Conservation (phyloP, 192 early-diverging fungal species). For the Mortierella antarctica region DNA sequence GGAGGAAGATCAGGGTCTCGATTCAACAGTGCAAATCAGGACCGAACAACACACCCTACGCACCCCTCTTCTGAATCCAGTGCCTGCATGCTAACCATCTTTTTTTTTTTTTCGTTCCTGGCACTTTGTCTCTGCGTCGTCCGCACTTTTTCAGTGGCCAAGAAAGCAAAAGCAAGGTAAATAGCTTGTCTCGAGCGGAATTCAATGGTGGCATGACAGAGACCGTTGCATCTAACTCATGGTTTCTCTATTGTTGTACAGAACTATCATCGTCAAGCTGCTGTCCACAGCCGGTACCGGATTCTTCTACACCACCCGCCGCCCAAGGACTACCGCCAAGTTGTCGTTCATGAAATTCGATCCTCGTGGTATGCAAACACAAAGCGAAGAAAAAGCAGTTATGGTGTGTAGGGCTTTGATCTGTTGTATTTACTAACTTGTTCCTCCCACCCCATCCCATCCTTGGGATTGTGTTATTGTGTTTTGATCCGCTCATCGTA, state of each 20-base stretch:
- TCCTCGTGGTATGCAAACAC: slow-evolving; percentile 72
- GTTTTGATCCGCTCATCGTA: slow-evolving; percentile 26
- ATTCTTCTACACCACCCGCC: slow-evolving; percentile 86
- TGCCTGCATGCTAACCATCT: no score
- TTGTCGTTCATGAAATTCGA: slow-evolving; percentile 95
- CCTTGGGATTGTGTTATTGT: not conserved
- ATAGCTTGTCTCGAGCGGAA: no score
- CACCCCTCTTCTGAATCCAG: no score
- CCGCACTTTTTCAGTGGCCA: slow-evolving; percentile 66
- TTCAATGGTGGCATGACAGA: not conserved
- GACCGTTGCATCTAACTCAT: not conserved
- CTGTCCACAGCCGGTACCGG: slow-evolving; percentile 92
- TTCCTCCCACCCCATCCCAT: not conserved
- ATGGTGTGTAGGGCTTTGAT: no score
- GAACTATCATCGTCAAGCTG: slow-evolving; percentile 88
- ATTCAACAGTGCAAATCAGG: no score
- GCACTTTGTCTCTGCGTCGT: not conserved
- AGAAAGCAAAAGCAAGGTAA: slow-evolving; percentile 82
- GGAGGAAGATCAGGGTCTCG: no score
- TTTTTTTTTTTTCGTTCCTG: not conserved
- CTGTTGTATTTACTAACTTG: not conserved
- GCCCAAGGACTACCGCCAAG: slow-evolving; percentile 83
- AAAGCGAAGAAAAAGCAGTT: no score
- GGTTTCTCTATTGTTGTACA: slow-evolving; percentile 7
- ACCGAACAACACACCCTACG: no score